Evolutionary conservation across 139 green algal species (phyloP).

Genomic region (Marvania coccoides): DNA sequence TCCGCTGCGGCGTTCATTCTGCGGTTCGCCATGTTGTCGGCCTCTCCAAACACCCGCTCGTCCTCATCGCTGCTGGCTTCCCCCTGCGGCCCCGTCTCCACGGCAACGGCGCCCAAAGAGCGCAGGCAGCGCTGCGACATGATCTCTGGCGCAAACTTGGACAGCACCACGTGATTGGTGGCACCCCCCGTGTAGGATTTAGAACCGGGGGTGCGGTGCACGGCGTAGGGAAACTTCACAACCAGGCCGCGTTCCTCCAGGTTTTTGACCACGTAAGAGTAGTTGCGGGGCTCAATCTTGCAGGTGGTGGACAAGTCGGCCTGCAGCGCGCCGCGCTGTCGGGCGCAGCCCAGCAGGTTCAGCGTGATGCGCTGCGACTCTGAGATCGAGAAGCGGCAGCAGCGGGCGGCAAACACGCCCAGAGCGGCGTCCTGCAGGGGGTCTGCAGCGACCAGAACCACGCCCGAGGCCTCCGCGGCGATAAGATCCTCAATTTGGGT

Average conservation of each 20-base stretch:
- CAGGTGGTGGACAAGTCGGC: slow-evolving; percentile 35
- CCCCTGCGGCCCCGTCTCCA: too few species aligned
- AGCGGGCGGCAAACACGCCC: slow-evolving; percentile 38
- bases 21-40: neutral
- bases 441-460: slow-evolving; percentile 16
- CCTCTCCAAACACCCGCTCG: too few species aligned
- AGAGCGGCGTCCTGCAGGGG: slow-evolving; percentile 30
- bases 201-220: neutral
- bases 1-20: neutral
- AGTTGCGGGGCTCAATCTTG: slow-evolving; percentile 48
- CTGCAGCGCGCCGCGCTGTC: slow-evolving; percentile 39
- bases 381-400: slow-evolving; percentile 18
- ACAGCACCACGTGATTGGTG: neutral
- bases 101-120: too few species aligned
- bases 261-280: slow-evolving; percentile 58
- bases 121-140: too few species aligned
- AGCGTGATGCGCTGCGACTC: neutral
- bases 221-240: slow-evolving; percentile 22
- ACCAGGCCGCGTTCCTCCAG: slow-evolving; percentile 44
- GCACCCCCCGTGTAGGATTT: too few species aligned
- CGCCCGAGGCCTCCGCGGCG: slow-evolving; percentile 7
- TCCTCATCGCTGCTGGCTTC: too few species aligned
- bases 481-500: slow-evolving; percentile 15
- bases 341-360: neutral
- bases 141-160: neutral